phyloP scores from a whole-genome alignment of 2,329 filamentous ascomycete species.

The Pseudohalonectria lignicola region DNA sequence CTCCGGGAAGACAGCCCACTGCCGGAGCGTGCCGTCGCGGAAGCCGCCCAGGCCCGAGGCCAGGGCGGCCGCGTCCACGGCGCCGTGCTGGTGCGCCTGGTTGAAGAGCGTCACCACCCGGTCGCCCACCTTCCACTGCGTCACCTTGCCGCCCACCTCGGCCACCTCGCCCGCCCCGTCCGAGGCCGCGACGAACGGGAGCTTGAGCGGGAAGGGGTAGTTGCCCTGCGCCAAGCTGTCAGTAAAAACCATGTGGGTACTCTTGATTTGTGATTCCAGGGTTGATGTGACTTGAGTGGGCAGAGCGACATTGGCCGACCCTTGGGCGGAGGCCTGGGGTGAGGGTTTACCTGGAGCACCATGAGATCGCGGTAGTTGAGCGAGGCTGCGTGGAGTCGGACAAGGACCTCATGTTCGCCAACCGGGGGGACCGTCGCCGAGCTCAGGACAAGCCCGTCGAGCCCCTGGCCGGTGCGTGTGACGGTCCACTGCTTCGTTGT shows the following conservation, averaged over 20 bases:
- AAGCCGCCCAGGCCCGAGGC: constrained; percentile 55
- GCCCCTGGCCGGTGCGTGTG: constrained; percentile 35
- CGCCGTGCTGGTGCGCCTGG: constrained; percentile 37
- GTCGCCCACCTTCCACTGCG: constrained; percentile 39
- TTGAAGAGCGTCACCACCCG: constrained; percentile 51
- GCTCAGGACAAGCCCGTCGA: constrained; percentile 48
- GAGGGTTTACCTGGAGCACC: constrained; percentile 30
- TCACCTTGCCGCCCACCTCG: constrained; percentile 36
- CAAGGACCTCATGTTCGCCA: constrained; percentile 61
- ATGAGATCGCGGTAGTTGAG: constrained; percentile 45
- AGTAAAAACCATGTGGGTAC: no score
- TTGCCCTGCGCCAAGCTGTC: no score
- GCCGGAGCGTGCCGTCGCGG: constrained; percentile 56
- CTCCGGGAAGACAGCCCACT: constrained; percentile 58
- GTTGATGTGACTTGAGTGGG: no score
- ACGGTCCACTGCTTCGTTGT: constrained; percentile 49
- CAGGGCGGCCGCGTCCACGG: constrained; percentile 19
- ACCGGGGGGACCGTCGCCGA: constrained; percentile 43
- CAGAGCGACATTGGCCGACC: no score
- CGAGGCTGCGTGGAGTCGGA: constrained; percentile 46
- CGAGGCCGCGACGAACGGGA: constrained; percentile 34
- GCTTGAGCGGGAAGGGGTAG: constrained; percentile 30
- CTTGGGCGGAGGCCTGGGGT: no score
- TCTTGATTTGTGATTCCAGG: no score
- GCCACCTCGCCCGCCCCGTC: constrained; percentile 44